Conservation (phyloP, 2,329 filamentous ascomycete genomes). For the Nothopassalora personata region DNA sequence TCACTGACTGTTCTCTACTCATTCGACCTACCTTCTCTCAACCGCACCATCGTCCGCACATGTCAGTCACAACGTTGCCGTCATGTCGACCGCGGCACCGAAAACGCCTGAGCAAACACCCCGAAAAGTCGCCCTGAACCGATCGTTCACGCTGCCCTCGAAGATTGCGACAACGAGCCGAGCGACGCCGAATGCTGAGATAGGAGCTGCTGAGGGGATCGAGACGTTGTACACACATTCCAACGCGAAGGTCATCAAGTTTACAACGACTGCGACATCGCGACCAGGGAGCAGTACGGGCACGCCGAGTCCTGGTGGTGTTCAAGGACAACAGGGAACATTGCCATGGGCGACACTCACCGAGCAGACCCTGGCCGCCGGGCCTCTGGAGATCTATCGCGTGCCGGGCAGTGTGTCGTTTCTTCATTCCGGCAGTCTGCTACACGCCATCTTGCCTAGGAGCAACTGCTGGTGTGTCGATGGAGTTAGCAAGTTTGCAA, state of each 20-base stretch:
- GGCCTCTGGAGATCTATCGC: conserved; percentile 75
- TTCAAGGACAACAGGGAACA: conserved; percentile 44
- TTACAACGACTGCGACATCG: conserved; percentile 41
- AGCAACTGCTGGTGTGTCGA: conserved; percentile 94
- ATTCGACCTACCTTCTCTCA: not conserved
- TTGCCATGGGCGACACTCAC: conserved; percentile 69
- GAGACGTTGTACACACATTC: conserved; percentile 72
- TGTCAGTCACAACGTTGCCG: conserved; percentile 5
- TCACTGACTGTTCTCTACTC: not conserved
- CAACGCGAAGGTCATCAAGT: conserved; percentile 65
- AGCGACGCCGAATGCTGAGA: conserved; percentile 29
- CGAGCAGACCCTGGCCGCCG: conserved; percentile 76
- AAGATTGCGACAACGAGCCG: conserved; percentile 31
- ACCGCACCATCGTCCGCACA: not conserved
- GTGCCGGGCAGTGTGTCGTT: conserved; percentile 83
- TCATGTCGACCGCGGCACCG: conserved; percentile 24
- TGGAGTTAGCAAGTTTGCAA: conserved; percentile 75
- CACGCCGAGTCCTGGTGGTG: conserved; percentile 15
- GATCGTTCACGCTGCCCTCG: conserved; percentile 46
- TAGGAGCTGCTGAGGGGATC: conserved; percentile 43
- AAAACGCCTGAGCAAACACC: conserved; percentile 26
- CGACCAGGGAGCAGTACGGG: conserved; percentile 24
- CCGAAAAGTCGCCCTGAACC: conserved; percentile 30
- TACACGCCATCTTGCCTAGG: conserved; percentile 81
- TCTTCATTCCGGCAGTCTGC: conserved; percentile 73